phyloP scores from a whole-genome alignment of 2,329 filamentous ascomycete genomes.

The Cladophialophora psammophila region DNA sequence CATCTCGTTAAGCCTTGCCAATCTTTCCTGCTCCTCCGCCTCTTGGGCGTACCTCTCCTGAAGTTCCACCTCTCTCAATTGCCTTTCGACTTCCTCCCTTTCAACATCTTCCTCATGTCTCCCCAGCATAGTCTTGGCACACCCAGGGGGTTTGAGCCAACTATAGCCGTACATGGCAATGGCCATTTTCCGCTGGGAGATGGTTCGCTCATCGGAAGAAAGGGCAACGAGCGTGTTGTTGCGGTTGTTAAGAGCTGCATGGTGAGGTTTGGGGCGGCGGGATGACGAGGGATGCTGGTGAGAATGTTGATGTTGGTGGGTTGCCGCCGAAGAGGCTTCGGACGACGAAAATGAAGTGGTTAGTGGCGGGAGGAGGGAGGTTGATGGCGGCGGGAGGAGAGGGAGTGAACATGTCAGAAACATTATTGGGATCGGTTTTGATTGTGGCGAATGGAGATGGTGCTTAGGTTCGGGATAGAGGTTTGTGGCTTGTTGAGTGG shows the following conservation, averaged over 20 bases:
- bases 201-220: slow-evolving; percentile 75
- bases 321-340: slow-evolving; percentile 9
- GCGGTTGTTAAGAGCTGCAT: slow-evolving; percentile 40
- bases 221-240: slow-evolving; percentile 70
- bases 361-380: slow-evolving; percentile 37
- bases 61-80: slow-evolving; percentile 77
- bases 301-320: slow-evolving; percentile 16
- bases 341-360: slow-evolving; percentile 15
- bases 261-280: slow-evolving; percentile 33
- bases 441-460: neutral
- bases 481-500: neutral
- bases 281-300: slow-evolving; percentile 31
- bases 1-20: slow-evolving; percentile 49
- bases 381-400: slow-evolving; percentile 33
- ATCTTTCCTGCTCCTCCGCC: slow-evolving; percentile 49
- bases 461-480: neutral
- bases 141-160: slow-evolving; percentile 90
- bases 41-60: slow-evolving; percentile 54
- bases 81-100: slow-evolving; percentile 80
- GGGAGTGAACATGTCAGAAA: slow-evolving; percentile 34
- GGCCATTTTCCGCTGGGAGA: slow-evolving; percentile 78
- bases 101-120: slow-evolving; percentile 89
- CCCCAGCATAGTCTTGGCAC: slow-evolving; percentile 88
- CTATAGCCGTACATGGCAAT: slow-evolving; percentile 85
- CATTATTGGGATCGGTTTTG: slow-evolving; percentile 17